Evolutionary conservation across 78 protist genomes (phyloP).

Genomic region (Goniomonas avonlea): DNA sequence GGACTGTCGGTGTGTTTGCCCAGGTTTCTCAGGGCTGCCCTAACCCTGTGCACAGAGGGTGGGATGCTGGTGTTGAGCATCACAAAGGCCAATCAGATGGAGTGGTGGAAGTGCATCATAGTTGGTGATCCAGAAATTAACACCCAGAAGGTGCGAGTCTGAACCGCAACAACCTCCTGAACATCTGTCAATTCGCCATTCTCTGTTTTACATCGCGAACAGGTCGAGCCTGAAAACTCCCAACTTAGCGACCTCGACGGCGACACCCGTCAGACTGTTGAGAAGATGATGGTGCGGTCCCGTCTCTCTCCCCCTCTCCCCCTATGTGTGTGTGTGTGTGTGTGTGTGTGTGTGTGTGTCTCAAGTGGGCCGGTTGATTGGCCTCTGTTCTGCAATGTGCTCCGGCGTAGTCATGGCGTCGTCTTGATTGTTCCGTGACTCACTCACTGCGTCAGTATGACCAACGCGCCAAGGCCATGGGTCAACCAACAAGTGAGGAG

Average conservation of each 20-base stretch:
- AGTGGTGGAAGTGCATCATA: constrained; percentile 64
- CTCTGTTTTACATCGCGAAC: background rate
- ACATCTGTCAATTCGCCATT: background rate
- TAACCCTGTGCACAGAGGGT: background rate
- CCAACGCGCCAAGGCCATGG: constrained; percentile 60
- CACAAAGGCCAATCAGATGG: constrained; percentile 42
- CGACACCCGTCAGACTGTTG: constrained; percentile 58
- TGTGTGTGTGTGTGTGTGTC: background rate
- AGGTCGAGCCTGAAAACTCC: constrained; percentile 55
- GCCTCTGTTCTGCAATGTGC: background rate
- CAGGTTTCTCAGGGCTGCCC: background rate
- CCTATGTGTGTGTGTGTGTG: background rate
- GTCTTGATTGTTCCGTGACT: background rate
- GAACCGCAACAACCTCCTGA: background rate
- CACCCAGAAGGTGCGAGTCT: constrained; percentile 21
- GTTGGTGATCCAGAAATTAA: constrained; percentile 43
- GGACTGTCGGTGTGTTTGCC: constrained; percentile 48
- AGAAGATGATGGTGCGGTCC: constrained; percentile 65
- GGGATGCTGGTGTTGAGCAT: constrained; percentile 19
- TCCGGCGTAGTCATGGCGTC: background rate
- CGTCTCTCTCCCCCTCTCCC: background rate
- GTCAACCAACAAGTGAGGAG: constrained; percentile 63
- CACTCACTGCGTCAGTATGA: constrained; percentile 25
- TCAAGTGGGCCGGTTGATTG: background rate
- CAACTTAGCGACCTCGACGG: constrained; percentile 58